These are phyloP conservation scores for Mikania micrantha DNA, from an alignment of 129 eudicot genomes.

Conservation along the genomic window DNA sequence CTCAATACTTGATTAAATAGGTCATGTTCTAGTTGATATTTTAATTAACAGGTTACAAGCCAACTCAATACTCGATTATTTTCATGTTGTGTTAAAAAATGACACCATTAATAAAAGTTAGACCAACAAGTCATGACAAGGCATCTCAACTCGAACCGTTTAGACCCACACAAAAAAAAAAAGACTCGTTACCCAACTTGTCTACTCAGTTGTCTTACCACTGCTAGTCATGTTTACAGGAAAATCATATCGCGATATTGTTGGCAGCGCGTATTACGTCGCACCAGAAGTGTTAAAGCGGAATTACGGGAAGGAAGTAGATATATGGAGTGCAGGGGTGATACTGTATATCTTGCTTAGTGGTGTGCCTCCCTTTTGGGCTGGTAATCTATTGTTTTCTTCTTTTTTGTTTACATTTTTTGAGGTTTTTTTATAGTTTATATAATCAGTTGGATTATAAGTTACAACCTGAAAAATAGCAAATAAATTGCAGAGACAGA, in stretches of 20 bases:
- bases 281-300: slow-evolving; percentile 88
- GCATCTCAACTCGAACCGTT: neutral
- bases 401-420: neutral
- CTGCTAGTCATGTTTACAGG: slow-evolving; percentile 28
- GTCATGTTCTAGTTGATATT: too few species aligned
- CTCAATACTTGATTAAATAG: too few species aligned
- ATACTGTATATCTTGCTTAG: slow-evolving; percentile 79
- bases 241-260: slow-evolving; percentile 69
- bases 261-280: slow-evolving; percentile 87
- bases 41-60: too few species aligned
- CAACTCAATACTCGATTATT: too few species aligned
- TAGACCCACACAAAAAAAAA: neutral
- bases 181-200: neutral
- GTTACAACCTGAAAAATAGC: neutral
- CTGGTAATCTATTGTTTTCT: slow-evolving; percentile 41
- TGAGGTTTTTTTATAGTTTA: neutral
- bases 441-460: neutral
- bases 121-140: neutral
- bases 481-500: slow-evolving; percentile 49
- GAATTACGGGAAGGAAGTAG: slow-evolving; percentile 75
- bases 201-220: neutral
- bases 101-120: neutral
- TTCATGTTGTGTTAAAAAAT: too few species aligned
- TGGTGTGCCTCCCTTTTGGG: slow-evolving; percentile 98
- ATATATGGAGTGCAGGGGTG: slow-evolving; percentile 91